Percentiles rank a stretch among this genome's conserved stretches.
phyloP scores from a whole-genome alignment of 176 grass and related monocot genomes.

The Rhynchospora tenuis region DNA sequence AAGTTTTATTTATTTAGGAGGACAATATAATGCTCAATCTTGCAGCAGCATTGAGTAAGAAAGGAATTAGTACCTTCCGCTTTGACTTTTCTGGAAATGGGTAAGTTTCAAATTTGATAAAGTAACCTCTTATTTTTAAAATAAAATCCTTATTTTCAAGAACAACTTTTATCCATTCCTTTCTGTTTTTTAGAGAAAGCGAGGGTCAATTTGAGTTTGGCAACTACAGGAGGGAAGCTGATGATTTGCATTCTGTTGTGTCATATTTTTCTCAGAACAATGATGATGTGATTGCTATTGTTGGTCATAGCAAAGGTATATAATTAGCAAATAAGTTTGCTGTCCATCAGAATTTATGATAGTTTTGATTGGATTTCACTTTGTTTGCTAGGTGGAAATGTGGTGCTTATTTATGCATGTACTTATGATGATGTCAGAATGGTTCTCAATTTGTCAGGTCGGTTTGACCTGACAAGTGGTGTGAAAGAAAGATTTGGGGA shows the following conservation, averaged over 20 bases:
- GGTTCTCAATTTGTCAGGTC: conserved; percentile 76
- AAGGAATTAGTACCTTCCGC: conserved; percentile 54
- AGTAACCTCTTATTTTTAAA: neutral
- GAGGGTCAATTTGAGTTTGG: conserved; percentile 71
- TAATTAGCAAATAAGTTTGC: conserved; percentile 4
- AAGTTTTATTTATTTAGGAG: conserved; percentile 40
- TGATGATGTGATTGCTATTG: conserved; percentile 51
- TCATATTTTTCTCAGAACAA: conserved; percentile 43
- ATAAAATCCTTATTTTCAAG: neutral
- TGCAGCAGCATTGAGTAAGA: conserved; percentile 40
- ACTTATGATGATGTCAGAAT: conserved; percentile 59
- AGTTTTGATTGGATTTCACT: conserved; percentile 3
- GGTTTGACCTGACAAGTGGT: conserved; percentile 68
- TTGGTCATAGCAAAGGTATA: conserved; percentile 82
- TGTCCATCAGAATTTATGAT: neutral
- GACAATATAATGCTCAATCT: conserved; percentile 52
- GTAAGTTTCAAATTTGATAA: conserved; percentile 28
- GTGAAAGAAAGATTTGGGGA: conserved; percentile 70
- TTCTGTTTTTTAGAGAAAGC: conserved; percentile 51
- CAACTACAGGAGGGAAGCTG: conserved; percentile 57
- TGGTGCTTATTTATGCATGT: conserved; percentile 86
- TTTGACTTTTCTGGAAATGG: conserved; percentile 98
- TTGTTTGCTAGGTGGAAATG: conserved; percentile 59
- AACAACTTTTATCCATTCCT: conserved; percentile 6
- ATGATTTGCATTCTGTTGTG: conserved; percentile 56